phyloP scores from a whole-genome alignment of 139 green algal species.

The Chloropicon primus region DNA sequence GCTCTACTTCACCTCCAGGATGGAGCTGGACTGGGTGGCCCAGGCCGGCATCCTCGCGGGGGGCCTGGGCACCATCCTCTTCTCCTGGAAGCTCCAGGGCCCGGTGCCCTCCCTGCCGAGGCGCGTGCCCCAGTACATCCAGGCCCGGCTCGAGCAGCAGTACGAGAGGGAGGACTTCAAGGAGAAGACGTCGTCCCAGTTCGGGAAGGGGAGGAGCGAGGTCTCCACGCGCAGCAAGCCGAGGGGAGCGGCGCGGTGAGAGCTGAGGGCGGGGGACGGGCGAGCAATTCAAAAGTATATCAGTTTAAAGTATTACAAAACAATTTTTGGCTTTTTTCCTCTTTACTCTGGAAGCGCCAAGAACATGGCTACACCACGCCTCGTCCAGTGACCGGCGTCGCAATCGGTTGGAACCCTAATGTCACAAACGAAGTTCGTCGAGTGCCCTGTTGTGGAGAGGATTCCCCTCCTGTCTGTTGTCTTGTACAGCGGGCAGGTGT shows the following conservation, averaged over 20 bases:
- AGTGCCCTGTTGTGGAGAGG: slow-evolving; percentile 63
- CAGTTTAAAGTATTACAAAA: no score
- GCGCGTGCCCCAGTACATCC: background rate
- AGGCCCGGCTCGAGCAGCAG: background rate
- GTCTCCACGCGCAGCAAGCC: background rate
- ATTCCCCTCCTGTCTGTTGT: slow-evolving; percentile 17
- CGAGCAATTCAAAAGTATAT: no score
- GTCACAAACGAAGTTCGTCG: slow-evolving; percentile 71
- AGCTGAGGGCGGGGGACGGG: no score
- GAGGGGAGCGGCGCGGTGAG: no score
- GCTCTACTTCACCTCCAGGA: background rate
- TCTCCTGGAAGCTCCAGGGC: background rate
- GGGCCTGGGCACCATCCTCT: background rate
- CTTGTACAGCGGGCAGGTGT: slow-evolving; percentile 27
- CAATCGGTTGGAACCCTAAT: slow-evolving; percentile 39
- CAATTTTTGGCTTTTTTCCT: no score
- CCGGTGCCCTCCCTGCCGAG: background rate
- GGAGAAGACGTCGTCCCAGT: background rate
- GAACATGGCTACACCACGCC: slow-evolving; percentile 52
- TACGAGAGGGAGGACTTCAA: background rate
- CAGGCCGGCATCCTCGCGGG: background rate
- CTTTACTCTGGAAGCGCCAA: slow-evolving; percentile 18
- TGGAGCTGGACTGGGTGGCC: background rate
- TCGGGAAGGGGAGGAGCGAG: background rate
- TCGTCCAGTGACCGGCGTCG: slow-evolving; percentile 50